These are phyloP conservation scores for Calonectria hongkongensis DNA, from an alignment of 2,329 filamentous ascomycete genomes.

Conservation along the genomic window DNA sequence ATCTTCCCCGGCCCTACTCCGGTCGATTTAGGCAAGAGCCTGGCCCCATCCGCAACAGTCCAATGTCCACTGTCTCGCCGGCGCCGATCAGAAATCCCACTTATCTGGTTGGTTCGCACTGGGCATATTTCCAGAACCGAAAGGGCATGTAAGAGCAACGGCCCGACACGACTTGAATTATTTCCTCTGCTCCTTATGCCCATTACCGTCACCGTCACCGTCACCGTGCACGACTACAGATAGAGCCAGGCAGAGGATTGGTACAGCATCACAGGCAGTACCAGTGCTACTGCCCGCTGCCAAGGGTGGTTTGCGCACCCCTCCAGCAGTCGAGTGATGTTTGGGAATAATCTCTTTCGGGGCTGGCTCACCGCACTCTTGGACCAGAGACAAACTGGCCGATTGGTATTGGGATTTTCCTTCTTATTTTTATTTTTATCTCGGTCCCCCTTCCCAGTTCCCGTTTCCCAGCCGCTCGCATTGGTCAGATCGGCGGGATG, in stretches of 20 bases:
- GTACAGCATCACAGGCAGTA: constrained; percentile 3
- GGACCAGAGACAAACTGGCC: constrained; percentile 19
- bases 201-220: constrained; percentile 16
- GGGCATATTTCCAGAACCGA: constrained; percentile 33
- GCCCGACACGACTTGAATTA: constrained; percentile 35
- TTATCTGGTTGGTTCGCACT: constrained; percentile 46
- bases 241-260: neutral
- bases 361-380: constrained; percentile 21
- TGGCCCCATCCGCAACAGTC: constrained; percentile 49
- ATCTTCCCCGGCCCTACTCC: constrained; percentile 55
- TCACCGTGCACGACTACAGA: constrained; percentile 17
- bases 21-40: constrained; percentile 50
- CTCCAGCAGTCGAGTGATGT: neutral
- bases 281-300: neutral
- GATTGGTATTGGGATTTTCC: constrained; percentile 14
- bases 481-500: constrained; percentile 30
- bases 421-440: constrained; percentile 31
- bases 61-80: constrained; percentile 55
- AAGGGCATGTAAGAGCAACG: constrained; percentile 34
- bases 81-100: constrained; percentile 54
- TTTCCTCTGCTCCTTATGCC: neutral
- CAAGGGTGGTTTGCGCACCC: constrained; percentile 5
- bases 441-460: constrained; percentile 12
- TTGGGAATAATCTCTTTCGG: constrained; percentile 31
- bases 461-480: constrained; percentile 7